Evolutionary conservation across 2,329 filamentous ascomycete genomes (phyloP).

Genomic region (Monilinia vaccinii-corymbosi): DNA sequence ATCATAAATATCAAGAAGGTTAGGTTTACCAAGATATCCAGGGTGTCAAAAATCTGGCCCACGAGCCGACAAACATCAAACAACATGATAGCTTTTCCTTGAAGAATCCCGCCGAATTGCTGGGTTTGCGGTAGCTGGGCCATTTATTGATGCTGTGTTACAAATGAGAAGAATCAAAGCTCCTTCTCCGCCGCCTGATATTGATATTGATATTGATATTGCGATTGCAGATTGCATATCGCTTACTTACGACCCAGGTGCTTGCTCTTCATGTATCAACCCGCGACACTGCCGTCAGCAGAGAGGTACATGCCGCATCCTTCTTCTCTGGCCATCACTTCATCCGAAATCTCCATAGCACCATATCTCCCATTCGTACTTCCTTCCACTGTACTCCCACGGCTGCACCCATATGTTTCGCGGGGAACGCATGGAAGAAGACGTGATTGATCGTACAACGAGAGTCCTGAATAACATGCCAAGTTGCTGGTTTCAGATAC

Average conservation of each 20-base stretch:
- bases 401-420: neutral
- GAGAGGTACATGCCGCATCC: no score
- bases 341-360: neutral
- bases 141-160: neutral
- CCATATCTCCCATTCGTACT: neutral
- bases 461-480: neutral
- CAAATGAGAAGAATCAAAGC: neutral
- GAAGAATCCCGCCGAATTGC: neutral
- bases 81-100: neutral
- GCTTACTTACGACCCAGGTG: neutral
- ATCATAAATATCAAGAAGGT: neutral
- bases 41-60: constrained; percentile 1
- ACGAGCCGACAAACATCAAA: constrained; percentile 3
- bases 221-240: neutral
- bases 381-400: neutral
- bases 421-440: neutral
- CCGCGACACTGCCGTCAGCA: neutral
- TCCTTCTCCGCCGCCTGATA: no score
- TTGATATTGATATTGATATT: neutral
- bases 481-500: constrained; percentile 5
- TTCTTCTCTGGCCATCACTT: neutral
- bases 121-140: no score
- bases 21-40: neutral
- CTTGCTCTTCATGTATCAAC: neutral
- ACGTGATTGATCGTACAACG: constrained; percentile 1